Evolutionary conservation across 306 rosid species (phyloP).

Genomic region (Spatholobus suberectus): DNA sequence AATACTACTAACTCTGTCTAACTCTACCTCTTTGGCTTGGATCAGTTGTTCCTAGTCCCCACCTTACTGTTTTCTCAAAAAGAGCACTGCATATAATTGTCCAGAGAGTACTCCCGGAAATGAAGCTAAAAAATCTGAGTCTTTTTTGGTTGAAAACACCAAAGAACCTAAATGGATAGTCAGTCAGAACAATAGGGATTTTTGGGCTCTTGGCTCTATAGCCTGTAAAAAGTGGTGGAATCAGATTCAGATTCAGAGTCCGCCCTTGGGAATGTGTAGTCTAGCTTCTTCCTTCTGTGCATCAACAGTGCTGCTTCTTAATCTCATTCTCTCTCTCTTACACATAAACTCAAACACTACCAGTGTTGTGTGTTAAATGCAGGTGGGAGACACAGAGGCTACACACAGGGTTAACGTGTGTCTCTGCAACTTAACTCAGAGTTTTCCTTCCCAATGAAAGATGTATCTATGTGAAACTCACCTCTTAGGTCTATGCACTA

Average conservation of each 20-base stretch:
- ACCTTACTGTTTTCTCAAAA: slow-evolving; percentile 41
- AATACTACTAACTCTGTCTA: background rate
- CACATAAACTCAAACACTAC: slow-evolving; percentile 24
- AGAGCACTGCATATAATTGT: slow-evolving; percentile 46
- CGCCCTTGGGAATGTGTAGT: slow-evolving; percentile 56
- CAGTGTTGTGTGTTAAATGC: slow-evolving; percentile 37
- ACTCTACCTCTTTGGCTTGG: slow-evolving; percentile 28
- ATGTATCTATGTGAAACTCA: slow-evolving; percentile 9
- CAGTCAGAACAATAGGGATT: slow-evolving; percentile 51
- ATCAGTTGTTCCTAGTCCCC: slow-evolving; percentile 38
- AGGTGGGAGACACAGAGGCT: slow-evolving; percentile 51
- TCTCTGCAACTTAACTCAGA: slow-evolving; percentile 54
- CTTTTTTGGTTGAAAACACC: slow-evolving; percentile 33
- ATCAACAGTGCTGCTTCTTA: slow-evolving; percentile 32
- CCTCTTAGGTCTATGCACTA: slow-evolving; percentile 49
- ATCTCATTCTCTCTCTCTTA: background rate
- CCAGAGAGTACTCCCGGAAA: slow-evolving; percentile 56
- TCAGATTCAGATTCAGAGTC: slow-evolving; percentile 42
- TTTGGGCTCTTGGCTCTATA: slow-evolving; percentile 48
- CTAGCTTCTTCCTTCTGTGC: slow-evolving; percentile 35
- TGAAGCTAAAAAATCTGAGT: slow-evolving; percentile 44
- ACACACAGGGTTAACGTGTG: slow-evolving; percentile 66
- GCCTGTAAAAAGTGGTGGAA: slow-evolving; percentile 38
- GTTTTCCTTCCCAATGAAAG: slow-evolving; percentile 76
- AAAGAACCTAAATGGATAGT: slow-evolving; percentile 16